These are phyloP conservation scores for Solanum rostratum DNA, from an alignment of 257 asterid genomes.

Conservation along the genomic window DNA sequence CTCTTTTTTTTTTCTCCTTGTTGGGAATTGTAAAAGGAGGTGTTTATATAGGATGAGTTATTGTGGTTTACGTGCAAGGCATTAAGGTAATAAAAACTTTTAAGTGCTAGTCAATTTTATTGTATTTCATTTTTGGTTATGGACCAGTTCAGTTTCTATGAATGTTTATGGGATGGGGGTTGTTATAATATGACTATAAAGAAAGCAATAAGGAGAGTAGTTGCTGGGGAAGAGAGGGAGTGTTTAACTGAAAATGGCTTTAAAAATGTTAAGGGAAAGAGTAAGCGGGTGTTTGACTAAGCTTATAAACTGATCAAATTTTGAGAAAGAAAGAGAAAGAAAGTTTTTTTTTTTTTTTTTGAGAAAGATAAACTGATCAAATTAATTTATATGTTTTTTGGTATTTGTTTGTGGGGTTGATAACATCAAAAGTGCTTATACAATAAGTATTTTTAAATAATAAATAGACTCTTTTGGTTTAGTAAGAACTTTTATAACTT, in stretches of 20 bases:
- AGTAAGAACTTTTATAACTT: neutral
- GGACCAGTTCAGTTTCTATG: neutral
- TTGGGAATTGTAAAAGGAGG: neutral
- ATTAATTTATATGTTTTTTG: neutral
- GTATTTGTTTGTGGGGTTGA: rapidly evolving
- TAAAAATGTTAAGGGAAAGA: neutral
- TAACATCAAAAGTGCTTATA: neutral
- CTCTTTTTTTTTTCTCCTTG: neutral
- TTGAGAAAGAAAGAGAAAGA: no score
- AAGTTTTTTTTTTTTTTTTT: no score
- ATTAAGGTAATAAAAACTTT: no score
- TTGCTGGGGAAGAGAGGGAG: neutral
- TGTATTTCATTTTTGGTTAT: neutral
- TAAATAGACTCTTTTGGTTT: neutral
- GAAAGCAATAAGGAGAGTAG: neutral
- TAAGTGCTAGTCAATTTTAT: neutral
- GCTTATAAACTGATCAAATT: neutral
- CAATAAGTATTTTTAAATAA: neutral
- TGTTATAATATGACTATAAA: neutral
- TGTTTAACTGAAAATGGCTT: neutral
- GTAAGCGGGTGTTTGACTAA: neutral
- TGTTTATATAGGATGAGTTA: neutral
- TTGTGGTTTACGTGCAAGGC: neutral
- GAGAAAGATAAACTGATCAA: neutral
- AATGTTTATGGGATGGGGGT: neutral